Percentiles rank a stretch among this genome's conserved stretches.
Conservation (phyloP, 73 alveolate genomes). For the Durusdinium trenchii region DNA sequence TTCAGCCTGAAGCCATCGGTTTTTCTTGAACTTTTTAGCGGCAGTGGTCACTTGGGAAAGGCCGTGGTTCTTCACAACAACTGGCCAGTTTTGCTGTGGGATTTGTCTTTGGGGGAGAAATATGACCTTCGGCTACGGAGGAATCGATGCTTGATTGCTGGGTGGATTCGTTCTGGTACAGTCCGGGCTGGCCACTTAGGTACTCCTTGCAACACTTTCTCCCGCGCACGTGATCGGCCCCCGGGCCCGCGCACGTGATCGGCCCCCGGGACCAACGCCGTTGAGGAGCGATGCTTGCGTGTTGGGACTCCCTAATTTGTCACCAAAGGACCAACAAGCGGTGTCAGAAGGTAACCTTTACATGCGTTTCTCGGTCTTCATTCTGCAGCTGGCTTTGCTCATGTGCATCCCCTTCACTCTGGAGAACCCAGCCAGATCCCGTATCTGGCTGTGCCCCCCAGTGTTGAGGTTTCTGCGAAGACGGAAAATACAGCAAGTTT, state of each 20-base stretch:
- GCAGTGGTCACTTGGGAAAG: not conserved
- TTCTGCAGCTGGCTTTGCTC: not conserved
- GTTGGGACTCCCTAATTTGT: not conserved
- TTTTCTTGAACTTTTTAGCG: not conserved
- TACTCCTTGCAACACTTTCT: not conserved
- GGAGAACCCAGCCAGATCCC: not conserved
- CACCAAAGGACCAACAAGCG: not conserved
- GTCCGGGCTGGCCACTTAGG: slow-evolving; percentile 7
- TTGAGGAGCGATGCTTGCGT: not conserved
- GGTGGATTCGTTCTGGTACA: not conserved
- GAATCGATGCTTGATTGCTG: not conserved
- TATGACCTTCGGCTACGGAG: not conserved
- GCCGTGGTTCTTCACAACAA: not conserved
- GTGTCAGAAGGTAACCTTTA: not conserved
- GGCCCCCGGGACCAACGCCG: slow-evolving; percentile 25
- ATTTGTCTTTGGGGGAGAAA: not conserved
- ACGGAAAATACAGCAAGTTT: not conserved
- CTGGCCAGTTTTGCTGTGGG: not conserved
- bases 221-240: not conserved
- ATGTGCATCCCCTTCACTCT: not conserved
- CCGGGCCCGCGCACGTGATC: slow-evolving; percentile 50
- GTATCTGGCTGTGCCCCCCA: not conserved
- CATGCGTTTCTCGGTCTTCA: not conserved
- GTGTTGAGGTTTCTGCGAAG: not conserved
- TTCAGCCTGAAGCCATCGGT: not conserved